Evolutionary conservation across 305 asterid species (phyloP), one percentile per base, ranked within the genome.

Genomic region (Petunia hybrid): DNA sequence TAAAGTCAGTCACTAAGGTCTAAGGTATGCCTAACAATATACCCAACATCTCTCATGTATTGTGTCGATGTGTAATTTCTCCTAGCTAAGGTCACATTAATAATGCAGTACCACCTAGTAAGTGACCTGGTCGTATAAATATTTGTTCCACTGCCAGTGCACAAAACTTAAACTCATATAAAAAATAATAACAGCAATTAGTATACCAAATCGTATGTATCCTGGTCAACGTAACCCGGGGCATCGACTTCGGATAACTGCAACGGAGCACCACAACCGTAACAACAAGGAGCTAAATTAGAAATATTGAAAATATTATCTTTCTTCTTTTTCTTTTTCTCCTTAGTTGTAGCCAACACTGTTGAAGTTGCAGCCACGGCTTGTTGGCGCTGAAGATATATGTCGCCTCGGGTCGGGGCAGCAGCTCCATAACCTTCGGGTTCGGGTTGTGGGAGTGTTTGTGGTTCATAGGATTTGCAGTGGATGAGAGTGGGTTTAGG

Each of bases 241-340:
- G 95, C 90, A 89, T 95, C 98, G 41, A 66, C 74, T 83, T 94
- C 95, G 4, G 83, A 85, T 1, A 91, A 91, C 83, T 95, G 99
- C 68, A 94, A 87, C 4, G 94, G 96, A 59, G 99, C 97, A 81
- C 99, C 99, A 78, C 99, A 95, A 48, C 98, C 99, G 48, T 95
- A 95, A 82, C 99, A 95, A 84, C 91, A 81, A 8, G 89, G 86
- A 57, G 84, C 85, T 70, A 81, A 61, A 8, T 88, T 77, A 64
- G 90, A 78, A 65, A 86, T 76, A 81, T 89, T 94, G 79, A 82
- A 80, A 39, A 83, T 87, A 74, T 86, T 93, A 14, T 77, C 89
- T 57, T 65, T 87, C 57, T 84, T 81, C 81, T 87, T 87, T 42
- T 35, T 83, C 75, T 87, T 89, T 83, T 79, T 83, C 80, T 83